Evolutionary conservation across 2,329 filamentous ascomycete species (phyloP).

Genomic region (Nemania sp.): DNA sequence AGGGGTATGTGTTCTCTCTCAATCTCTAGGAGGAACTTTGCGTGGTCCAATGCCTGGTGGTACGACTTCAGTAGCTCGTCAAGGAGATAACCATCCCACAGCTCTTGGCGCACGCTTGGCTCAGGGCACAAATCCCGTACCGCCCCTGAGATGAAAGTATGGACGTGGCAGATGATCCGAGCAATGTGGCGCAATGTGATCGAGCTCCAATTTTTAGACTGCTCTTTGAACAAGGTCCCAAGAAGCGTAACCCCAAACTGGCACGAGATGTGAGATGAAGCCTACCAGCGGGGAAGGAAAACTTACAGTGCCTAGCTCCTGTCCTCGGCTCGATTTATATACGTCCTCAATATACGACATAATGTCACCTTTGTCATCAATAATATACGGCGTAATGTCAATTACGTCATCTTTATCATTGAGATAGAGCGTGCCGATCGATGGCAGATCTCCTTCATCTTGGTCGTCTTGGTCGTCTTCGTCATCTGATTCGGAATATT

Average conservation of each 20-base stretch:
- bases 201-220: slow-evolving; percentile 51
- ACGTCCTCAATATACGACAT: slow-evolving; percentile 48
- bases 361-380: slow-evolving; percentile 41
- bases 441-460: too few relatives aligned
- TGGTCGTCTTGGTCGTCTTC: too few relatives aligned
- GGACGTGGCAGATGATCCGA: slow-evolving; percentile 47
- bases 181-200: slow-evolving; percentile 51
- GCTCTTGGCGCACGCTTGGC: slow-evolving; percentile 41
- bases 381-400: too few relatives aligned
- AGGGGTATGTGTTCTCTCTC: slow-evolving; percentile 49
- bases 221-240: slow-evolving; percentile 49
- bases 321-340: slow-evolving; percentile 46
- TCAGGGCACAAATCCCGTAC: slow-evolving; percentile 49
- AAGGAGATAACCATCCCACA: slow-evolving; percentile 45
- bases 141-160: slow-evolving; percentile 48
- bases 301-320: slow-evolving; percentile 48
- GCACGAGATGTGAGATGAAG: slow-evolving; percentile 4
- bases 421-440: too few relatives aligned
- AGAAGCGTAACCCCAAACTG: slow-evolving; percentile 39
- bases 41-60: slow-evolving; percentile 47
- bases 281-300: not conserved
- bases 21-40: slow-evolving; percentile 51
- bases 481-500: slow-evolving; percentile 29
- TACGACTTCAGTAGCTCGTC: slow-evolving; percentile 50
- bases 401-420: too few relatives aligned